phyloP scores from a whole-genome alignment of 352 stramenopile genomes.

The Phytophthora podocarpi region DNA sequence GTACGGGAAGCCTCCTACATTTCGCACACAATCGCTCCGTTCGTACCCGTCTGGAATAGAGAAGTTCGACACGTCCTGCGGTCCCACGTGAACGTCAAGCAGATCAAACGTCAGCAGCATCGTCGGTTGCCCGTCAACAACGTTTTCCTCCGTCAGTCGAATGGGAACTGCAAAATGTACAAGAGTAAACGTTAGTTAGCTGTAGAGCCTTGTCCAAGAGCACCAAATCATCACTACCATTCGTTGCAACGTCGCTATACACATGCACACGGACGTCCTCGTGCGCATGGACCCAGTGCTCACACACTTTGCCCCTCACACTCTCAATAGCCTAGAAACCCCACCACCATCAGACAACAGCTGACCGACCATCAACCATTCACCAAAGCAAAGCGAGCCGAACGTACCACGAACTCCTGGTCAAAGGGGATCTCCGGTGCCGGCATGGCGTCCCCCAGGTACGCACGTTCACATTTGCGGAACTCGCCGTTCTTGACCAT shows the following conservation, averaged over 20 bases:
- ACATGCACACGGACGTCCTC: constrained; percentile 60
- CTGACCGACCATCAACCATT: neutral
- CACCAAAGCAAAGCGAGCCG: neutral
- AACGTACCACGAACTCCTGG: constrained; percentile 55
- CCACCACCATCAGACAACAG: neutral
- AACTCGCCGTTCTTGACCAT: constrained; percentile 76
- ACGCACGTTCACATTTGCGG: constrained; percentile 71
- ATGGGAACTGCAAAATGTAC: constrained; percentile 54
- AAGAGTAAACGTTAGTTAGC: constrained; percentile 1
- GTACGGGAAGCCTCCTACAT: constrained; percentile 71
- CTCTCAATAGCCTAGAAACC: constrained; percentile 55
- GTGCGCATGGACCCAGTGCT: constrained; percentile 69
- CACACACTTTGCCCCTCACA: constrained; percentile 58
- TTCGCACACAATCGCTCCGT: constrained; percentile 60
- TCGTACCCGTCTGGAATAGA: constrained; percentile 63
- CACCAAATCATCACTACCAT: constrained; percentile 29
- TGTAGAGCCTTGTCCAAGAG: neutral
- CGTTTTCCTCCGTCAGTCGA: constrained; percentile 65
- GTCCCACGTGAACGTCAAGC: constrained; percentile 50
- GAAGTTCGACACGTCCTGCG: constrained; percentile 55
- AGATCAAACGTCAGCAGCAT: constrained; percentile 74
- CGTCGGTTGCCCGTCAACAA: constrained; percentile 46
- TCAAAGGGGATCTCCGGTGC: constrained; percentile 50
- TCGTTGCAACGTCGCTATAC: constrained; percentile 52
- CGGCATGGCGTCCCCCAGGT: constrained; percentile 69